Conservation (phyloP, 2,329 filamentous ascomycete genomes). For the Colletotrichum phormii region DNA sequence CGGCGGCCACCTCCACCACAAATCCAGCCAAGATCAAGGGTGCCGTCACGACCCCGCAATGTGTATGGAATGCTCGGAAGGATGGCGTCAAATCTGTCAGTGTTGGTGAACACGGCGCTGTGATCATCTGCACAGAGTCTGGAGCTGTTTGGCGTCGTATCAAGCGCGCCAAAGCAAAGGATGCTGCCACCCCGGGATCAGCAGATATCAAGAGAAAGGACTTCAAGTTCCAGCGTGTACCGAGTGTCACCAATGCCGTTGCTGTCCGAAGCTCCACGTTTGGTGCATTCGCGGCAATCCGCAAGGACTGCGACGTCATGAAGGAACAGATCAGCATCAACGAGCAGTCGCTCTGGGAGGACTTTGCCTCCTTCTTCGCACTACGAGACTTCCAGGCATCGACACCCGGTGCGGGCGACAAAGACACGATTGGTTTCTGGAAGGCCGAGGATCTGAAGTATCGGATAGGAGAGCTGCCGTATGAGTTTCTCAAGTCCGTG, state of each 20-base stretch:
- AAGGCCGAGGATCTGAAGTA: conserved; percentile 59
- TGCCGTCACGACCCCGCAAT: conserved; percentile 80
- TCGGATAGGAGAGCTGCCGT: conserved; percentile 61
- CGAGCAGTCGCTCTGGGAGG: conserved; percentile 77
- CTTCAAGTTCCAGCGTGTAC: conserved; percentile 94
- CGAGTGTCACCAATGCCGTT: conserved; percentile 86
- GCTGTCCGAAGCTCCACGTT: conserved; percentile 89
- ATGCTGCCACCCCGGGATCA: conserved; percentile 60
- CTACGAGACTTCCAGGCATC: conserved; percentile 69
- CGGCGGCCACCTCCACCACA: conserved; percentile 79
- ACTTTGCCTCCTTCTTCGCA: conserved; percentile 77
- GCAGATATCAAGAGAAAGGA: conserved; percentile 79
- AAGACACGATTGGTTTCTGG: conserved; percentile 56
- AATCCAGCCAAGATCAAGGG: conserved; percentile 92
- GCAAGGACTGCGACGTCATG: conserved; percentile 86
- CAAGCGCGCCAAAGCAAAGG: conserved; percentile 84
- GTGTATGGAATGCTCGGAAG: conserved; percentile 91
- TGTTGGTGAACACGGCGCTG: conserved; percentile 91
- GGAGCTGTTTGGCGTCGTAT: conserved; percentile 94
- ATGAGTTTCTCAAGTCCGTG: conserved; percentile 69
- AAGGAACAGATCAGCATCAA: conserved; percentile 76
- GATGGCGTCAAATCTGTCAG: conserved; percentile 87
- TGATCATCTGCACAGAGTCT: conserved; percentile 92
- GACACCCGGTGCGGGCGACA: conserved; percentile 49
- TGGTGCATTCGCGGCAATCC: conserved; percentile 88